Evolutionary conservation across 2,329 filamentous ascomycete species (phyloP).

Genomic region (Verticillium zaregamsianum): DNA sequence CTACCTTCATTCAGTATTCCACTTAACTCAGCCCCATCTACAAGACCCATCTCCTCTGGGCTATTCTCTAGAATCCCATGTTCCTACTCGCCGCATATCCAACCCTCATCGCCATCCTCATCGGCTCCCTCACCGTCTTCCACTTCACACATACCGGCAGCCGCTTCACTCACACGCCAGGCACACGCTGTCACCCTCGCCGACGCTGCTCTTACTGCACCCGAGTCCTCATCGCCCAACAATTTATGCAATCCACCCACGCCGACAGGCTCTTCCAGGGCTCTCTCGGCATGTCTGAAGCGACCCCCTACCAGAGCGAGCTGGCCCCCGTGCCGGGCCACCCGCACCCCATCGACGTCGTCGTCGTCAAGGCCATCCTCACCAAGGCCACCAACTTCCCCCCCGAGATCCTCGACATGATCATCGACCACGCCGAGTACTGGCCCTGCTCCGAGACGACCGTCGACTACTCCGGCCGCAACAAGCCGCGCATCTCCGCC

Average conservation of each 20-base stretch:
- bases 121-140: neutral
- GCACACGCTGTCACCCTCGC: neutral
- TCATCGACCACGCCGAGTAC: conserved; percentile 59
- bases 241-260: neutral
- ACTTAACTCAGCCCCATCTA: neutral
- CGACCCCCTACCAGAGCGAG: neutral
- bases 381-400: conserved; percentile 40
- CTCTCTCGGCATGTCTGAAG: neutral
- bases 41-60: neutral
- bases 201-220: neutral
- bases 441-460: conserved; percentile 47
- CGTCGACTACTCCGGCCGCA: conserved; percentile 18
- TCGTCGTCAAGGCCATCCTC: conserved; percentile 45
- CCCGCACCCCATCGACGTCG: conserved; percentile 44
- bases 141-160: neutral
- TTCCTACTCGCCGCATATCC: neutral
- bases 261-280: neutral
- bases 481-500: conserved; percentile 18
- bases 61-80: neutral
- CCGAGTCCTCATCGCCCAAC: neutral
- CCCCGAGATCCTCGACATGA: conserved; percentile 48
- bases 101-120: neutral
- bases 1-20: neutral
- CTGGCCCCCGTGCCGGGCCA: conserved; percentile 11
- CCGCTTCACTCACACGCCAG: neutral